phyloP scores from a whole-genome alignment of 2,329 filamentous ascomycete species.

The Verticillium klebahnii region DNA sequence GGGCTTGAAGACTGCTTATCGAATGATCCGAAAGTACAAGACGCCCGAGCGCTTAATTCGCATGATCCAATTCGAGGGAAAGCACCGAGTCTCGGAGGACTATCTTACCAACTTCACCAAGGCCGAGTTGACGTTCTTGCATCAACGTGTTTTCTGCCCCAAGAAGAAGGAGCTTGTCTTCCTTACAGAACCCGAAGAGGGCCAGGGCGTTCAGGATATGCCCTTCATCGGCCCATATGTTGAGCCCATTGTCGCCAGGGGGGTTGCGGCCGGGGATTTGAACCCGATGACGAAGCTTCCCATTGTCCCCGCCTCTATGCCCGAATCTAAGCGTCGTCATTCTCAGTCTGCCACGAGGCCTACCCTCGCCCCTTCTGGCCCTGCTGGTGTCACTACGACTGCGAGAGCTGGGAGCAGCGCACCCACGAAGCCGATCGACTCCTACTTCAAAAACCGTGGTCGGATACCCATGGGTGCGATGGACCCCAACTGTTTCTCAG shows the following conservation, averaged over 20 bases:
- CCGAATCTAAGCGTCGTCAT: constrained; percentile 35
- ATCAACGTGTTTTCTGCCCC: constrained; percentile 93
- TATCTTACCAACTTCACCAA: constrained; percentile 80
- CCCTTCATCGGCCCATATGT: constrained; percentile 76
- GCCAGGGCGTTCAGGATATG: constrained; percentile 64
- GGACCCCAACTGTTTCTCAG: constrained; percentile 56
- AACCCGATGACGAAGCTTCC: constrained; percentile 84
- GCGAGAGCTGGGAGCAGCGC: constrained; percentile 17
- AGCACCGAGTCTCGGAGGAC: constrained; percentile 71
- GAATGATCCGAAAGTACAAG: constrained; percentile 85
- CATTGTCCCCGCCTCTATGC: constrained; percentile 38
- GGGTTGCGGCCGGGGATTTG: constrained; percentile 75
- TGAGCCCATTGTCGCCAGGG: constrained; percentile 62
- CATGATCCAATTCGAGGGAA: constrained; percentile 84
- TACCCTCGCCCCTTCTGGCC: constrained; percentile 1
- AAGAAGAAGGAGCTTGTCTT: constrained; percentile 65
- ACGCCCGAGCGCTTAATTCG: constrained; percentile 76
- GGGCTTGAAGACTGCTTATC: constrained; percentile 89
- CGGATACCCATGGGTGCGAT: constrained; percentile 58
- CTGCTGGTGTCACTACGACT: constrained; percentile 16
- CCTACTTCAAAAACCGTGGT: constrained; percentile 46
- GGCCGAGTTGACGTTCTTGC: constrained; percentile 87
- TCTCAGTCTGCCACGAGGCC: constrained; percentile 24
- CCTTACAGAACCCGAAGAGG: constrained; percentile 61
- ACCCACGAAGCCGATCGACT: constrained; percentile 45